phyloP scores from a whole-genome alignment of 805 yeast genomes.

The Candida sithepensis region DNA sequence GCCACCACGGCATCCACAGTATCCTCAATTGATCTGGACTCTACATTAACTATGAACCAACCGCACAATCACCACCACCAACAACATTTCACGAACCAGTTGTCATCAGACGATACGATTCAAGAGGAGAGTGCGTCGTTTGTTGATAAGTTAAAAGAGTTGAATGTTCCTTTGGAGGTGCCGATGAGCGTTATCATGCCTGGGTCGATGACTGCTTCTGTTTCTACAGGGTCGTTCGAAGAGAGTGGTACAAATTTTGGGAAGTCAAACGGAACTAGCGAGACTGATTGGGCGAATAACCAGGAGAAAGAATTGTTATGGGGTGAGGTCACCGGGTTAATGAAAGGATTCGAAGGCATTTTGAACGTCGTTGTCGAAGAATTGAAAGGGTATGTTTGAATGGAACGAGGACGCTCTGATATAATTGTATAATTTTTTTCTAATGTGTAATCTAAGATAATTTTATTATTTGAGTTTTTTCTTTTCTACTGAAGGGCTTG shows the following conservation, averaged over 20 bases:
- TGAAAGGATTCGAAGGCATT: constrained; percentile 23
- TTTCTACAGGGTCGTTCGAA: background rate
- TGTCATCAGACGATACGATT: constrained; percentile 2
- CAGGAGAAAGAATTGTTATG: constrained; percentile 5
- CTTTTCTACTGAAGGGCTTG: too few species aligned
- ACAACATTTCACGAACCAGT: background rate
- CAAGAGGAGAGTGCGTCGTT: constrained; percentile 1
- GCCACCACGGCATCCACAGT: background rate
- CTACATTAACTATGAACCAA: constrained; percentile 1
- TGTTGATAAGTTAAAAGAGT: background rate
- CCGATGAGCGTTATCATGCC: background rate
- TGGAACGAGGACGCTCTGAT: too few species aligned
- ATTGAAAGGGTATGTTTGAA: constrained; percentile 3
- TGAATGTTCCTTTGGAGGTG: background rate
- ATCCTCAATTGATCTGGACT: background rate
- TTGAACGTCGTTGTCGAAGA: constrained; percentile 32
- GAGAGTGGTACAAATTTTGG: background rate
- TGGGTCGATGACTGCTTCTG: background rate
- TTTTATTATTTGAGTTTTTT: too few species aligned
- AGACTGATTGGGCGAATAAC: background rate
- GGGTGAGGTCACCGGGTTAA: constrained; percentile 20
- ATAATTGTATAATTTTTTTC: too few species aligned
- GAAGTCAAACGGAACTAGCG: background rate
- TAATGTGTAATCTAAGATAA: too few species aligned
- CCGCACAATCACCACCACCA: background rate